Evolutionary conservation across 805 yeast genomes (phyloP).

Genomic region (Lachancea quebecensis): DNA sequence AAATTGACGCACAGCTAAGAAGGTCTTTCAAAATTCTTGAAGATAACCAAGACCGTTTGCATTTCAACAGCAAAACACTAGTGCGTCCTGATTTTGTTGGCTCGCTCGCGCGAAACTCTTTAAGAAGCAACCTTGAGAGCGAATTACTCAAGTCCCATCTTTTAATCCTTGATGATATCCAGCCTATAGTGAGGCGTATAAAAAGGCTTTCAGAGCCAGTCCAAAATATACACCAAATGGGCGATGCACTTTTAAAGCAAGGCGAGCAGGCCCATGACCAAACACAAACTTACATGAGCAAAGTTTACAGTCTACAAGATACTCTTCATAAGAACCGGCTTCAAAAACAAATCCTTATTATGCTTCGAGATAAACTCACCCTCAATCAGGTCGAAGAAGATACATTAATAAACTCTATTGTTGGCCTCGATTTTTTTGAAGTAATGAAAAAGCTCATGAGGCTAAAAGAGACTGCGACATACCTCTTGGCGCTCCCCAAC

Average conservation of each 20-base stretch:
- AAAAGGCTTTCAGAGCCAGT: slow-evolving; percentile 27
- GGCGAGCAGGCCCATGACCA: slow-evolving; percentile 19
- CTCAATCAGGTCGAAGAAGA: slow-evolving; percentile 67
- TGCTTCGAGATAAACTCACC: slow-evolving; percentile 57
- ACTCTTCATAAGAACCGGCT: slow-evolving; percentile 24
- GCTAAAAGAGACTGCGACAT: slow-evolving; percentile 62
- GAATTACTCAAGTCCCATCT: slow-evolving; percentile 54
- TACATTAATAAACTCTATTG: slow-evolving; percentile 37
- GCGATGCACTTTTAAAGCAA: slow-evolving; percentile 14
- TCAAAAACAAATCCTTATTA: slow-evolving; percentile 45
- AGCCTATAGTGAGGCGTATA: slow-evolving; percentile 39
- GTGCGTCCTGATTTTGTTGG: slow-evolving; percentile 45
- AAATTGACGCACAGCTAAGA: slow-evolving; percentile 29
- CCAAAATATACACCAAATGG: slow-evolving; percentile 16
- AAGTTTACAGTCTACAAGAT: slow-evolving; percentile 14
- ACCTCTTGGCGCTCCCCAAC: slow-evolving; percentile 62
- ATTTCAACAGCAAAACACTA: slow-evolving; percentile 34
- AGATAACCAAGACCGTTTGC: slow-evolving; percentile 22
- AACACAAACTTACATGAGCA: slow-evolving; percentile 17
- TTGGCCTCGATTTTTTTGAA: slow-evolving; percentile 49
- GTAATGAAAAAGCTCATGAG: slow-evolving; percentile 54
- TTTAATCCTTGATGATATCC: slow-evolving; percentile 39
- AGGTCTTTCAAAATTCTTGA: slow-evolving; percentile 32
- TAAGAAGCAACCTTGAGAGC: slow-evolving; percentile 53
- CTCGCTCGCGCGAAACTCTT: slow-evolving; percentile 50